Base-by-base conservation (phyloP, 2,329 filamentous ascomycete species). In the Aspergillus texensis region DNA sequence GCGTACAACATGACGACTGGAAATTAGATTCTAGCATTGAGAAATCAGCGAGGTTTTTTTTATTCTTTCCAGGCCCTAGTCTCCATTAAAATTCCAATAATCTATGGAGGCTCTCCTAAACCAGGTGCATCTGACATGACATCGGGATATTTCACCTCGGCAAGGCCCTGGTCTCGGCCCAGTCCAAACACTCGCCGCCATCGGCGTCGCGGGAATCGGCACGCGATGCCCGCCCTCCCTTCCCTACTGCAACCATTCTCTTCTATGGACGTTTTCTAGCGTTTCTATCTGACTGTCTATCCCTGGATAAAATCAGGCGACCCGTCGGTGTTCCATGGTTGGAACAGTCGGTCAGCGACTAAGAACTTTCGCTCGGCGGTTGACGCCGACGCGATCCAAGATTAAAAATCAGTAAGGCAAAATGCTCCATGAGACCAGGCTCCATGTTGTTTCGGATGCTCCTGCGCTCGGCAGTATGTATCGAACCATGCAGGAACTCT, bases 141-240 rank as follows among this genome's bases (percentile, higher is more conserved):
- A 58, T 58, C 57, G 57, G 57, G 57, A 50, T n/a, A 62, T 55
- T 41, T 64, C 34, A 45, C 26, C 57, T 65, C 61, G 61, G 61
- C 32, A 50, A 14, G 36, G 24, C 26, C 14, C 30, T 55, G 52
- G 52, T 55, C 52, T 62, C 67, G 69, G 69, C 62, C 65, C 64
- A 65, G 64, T 52, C 67, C 21, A 14, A 21, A 36, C 10, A 24
- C 32, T 55, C 21, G 52, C 52, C 52, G 30, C 34, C 52, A 55
- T 55, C 52, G 52, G 66, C 62, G 63, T 62, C 59, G 56, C 70
- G 70, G 70, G 62, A 65, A 65, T 72, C 70, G 70, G 70, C 70
- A 72, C 68, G 61, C 54, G 45, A 48, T n/a, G 46, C 19, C 59
- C 59, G 32, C 43, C 39, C 54, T 21, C 48, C 46, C 21, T 57